Evolutionary conservation across 2,329 filamentous ascomycete species (phyloP), one percentile per base, ranked within the genome.

Genomic region (Dothiorella sarmentorum): DNA sequence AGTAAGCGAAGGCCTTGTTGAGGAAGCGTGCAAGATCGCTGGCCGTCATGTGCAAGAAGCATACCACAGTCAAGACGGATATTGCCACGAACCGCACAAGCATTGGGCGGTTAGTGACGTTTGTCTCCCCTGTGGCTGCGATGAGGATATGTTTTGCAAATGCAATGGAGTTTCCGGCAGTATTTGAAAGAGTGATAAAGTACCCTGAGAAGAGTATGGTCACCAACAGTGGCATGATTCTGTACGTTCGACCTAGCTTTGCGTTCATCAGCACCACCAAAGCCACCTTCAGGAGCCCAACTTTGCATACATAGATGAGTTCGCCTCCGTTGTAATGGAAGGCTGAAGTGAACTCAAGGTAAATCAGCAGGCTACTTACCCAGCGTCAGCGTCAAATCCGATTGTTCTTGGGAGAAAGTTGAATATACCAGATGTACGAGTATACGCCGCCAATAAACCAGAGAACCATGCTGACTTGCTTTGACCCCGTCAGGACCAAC

Each of bases 331-430:
- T 66, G 15, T 66, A 66, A 3, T 78, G 78, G 43, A 81, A 72
- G 3, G 78, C 77, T 52, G 76, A 79, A 35, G 78, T 79, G 67
- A 77, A 79, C 69, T 81, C 79, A 29, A 81, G 67, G 57, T 80
- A 81, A 29, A 75, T 69, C 18, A 74, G 66, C 11, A 73, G 44
- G 63, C 69, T 64, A 20, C 3, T 7, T n/a, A 27, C 13, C 33
- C 7, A 35, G 35, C 5, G 10, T 27, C 17, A 57, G 26, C 15
- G 27, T 29, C 27, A 11, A 29, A 29, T 1, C 7, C 7, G 27
- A 2, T 7, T 22, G 10, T 71, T 68, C n/a, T n/a, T n/a, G n/a
- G n/a, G n/a, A 10, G 68, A 22, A 9, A 9, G 31, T 13, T 33
- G 31, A 3, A 27, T 70, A 7, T 69, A 76, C 62, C 74, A 72